These are phyloP conservation scores for Neopestalotiopsis sp. DNA, from an alignment of 2,329 filamentous ascomycete genomes.

Conservation along the genomic window DNA sequence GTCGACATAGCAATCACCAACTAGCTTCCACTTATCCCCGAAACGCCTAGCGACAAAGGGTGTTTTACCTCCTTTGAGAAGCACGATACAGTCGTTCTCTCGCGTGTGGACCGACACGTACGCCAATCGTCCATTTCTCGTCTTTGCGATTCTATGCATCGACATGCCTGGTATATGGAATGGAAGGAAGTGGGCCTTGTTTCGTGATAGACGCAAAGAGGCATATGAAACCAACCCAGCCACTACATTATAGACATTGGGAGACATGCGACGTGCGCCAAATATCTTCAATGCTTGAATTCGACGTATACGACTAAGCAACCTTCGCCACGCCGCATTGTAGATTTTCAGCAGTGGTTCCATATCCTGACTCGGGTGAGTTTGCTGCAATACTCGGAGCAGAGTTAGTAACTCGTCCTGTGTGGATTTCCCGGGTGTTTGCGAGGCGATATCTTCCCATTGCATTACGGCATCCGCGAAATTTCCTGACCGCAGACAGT, in stretches of 20 bases:
- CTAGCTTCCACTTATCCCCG: not conserved
- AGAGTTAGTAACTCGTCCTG: not conserved
- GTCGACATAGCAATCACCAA: not conserved
- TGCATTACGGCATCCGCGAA: not conserved
- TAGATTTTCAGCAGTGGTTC: not conserved
- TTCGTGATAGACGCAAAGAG: not conserved
- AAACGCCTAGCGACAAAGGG: not conserved
- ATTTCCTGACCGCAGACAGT: not conserved
- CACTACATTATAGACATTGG: not conserved
- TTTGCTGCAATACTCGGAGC: not conserved
- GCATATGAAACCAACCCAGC: not conserved
- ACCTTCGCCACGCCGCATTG: not conserved
- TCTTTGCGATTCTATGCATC: not conserved
- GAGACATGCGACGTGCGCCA: not conserved
- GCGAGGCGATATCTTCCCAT: not conserved
- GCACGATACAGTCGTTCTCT: not conserved
- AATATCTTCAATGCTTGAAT: not conserved
- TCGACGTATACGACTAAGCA: not conserved
- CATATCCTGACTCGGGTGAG: not conserved
- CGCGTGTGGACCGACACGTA: not conserved
- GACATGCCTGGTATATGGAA: not conserved
- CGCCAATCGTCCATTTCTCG: not conserved
- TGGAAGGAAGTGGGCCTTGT: not conserved
- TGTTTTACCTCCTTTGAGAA: not conserved
- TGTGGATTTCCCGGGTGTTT: not conserved